A percentile compares a stretch with the other conserved stretches of the same genome.
These are phyloP conservation scores for Mucor piriformis DNA, from an alignment of 371 early-diverging fungal species.

Conservation along the genomic window DNA sequence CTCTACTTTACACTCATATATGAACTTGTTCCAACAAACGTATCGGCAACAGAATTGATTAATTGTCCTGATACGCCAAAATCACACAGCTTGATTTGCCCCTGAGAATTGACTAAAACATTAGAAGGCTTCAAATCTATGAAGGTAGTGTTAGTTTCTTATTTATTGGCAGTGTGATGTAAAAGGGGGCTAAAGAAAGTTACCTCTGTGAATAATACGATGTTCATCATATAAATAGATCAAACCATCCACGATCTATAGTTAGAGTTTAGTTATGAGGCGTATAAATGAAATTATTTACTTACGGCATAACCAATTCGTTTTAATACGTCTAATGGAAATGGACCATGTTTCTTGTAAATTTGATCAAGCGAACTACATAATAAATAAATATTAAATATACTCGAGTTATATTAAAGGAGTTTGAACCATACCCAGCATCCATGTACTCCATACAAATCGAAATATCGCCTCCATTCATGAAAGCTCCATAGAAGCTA, in stretches of 20 bases:
- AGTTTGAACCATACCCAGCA: slow-evolving; percentile 56
- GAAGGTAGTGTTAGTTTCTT: background rate
- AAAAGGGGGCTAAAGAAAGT: no score
- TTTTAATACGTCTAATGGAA: slow-evolving; percentile 76
- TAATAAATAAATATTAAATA: background rate
- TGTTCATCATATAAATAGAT: slow-evolving; percentile 84
- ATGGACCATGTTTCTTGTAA: slow-evolving; percentile 76
- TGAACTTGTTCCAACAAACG: slow-evolving; percentile 90
- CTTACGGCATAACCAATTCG: slow-evolving; percentile 76
- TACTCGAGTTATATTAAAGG: background rate
- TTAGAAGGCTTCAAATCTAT: slow-evolving; percentile 83
- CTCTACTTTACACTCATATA: slow-evolving; percentile 80
- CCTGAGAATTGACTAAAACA: slow-evolving; percentile 77
- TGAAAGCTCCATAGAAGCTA: slow-evolving; percentile 88
- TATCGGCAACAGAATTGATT: slow-evolving; percentile 84
- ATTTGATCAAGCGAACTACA: slow-evolving; percentile 76
- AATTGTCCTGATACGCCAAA: slow-evolving; percentile 88
- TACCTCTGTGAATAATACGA: slow-evolving; percentile 87
- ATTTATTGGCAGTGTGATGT: no score
- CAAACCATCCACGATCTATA: slow-evolving; percentile 73
- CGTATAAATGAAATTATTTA: background rate
- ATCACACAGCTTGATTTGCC: slow-evolving; percentile 88
- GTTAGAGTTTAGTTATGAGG: background rate
- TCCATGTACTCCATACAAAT: slow-evolving; percentile 95
- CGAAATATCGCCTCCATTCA: slow-evolving; percentile 80